A percentile compares a stretch with the other conserved stretches of the same genome.
Conservation (phyloP, 768 basidiomycete genomes). For the Rubroboletus satanas region DNA sequence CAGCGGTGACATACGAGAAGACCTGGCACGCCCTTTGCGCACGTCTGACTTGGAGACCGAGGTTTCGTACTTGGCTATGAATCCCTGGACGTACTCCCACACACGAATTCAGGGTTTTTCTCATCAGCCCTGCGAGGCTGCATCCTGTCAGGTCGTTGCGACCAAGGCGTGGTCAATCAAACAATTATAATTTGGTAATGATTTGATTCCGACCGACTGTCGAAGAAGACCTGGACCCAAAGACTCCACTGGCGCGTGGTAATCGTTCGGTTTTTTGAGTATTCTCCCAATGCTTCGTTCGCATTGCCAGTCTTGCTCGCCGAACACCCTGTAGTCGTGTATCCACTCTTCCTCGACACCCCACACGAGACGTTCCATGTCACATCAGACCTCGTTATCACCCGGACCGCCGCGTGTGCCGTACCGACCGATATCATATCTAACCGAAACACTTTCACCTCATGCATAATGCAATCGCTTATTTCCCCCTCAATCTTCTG, state of each 20-base stretch:
- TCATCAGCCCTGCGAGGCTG: constrained; percentile 19
- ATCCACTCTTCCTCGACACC: constrained; percentile 4
- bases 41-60: constrained; percentile 18
- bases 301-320: constrained; percentile 3
- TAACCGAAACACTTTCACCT: constrained; percentile 20
- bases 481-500: constrained; percentile 12
- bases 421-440: constrained; percentile 20
- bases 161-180: constrained; percentile 10
- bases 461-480: constrained; percentile 6
- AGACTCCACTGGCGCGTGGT: constrained; percentile 27
- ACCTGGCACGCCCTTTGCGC: constrained; percentile 29
- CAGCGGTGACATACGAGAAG: constrained; percentile 19
- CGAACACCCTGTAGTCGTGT: constrained; percentile 16
- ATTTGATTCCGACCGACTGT: constrained; percentile 6
- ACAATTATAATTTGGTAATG: constrained; percentile 23
- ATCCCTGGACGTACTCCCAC: constrained; percentile 14
- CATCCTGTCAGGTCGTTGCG: constrained; percentile 13
- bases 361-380: neutral
- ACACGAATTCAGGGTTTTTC: constrained; percentile 21
- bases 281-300: neutral
- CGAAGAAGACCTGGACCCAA: constrained; percentile 26
- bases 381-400: constrained; percentile 20
- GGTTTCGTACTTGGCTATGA: constrained; percentile 10
- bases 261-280: constrained; percentile 19
- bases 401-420: constrained; percentile 16